Evolutionary conservation across 2,329 filamentous ascomycete species (phyloP), one percentile per base, ranked within the genome.

Genomic region (Juglanconis juglandina): DNA sequence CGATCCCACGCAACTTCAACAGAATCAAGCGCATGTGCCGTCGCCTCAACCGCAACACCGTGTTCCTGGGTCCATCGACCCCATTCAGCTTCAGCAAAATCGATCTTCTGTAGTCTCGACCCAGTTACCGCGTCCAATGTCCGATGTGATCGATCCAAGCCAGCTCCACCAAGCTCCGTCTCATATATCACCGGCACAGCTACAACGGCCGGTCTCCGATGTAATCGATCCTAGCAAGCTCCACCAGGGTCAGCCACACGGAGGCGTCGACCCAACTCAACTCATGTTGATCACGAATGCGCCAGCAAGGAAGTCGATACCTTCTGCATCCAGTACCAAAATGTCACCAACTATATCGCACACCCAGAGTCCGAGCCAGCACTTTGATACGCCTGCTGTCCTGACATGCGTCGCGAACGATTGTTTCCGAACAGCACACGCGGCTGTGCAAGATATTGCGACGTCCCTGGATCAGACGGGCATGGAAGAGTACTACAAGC

Each of bases 351-450:
- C 50, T 24, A 53, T 63, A 17, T 35, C 61, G 30, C 51, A 53
- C n/a, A 53, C 35, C n/a, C 61, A 63, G 17, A 63, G 77, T 63
- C 69, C 73, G 37, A 58, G 56, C 7, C 70, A 75, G 4, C 77
- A 79, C 8, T 70, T 79, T 8, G 83, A 85, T 59, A 81, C 80
- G 0, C 76, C 83, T 3, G 77, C 86, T 2, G 75, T 92, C 8
- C 77, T 93, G 60, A 77, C 91, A 7, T 83, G 83, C n/a, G 79
- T 92, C 13, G 89, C 89, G 2, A 89, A 94, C 67, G 89, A 94
- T 65, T 92, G 90, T 67, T 85, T 93, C 56, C 76, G 77, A 33
- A 87, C 86, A 56, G 90, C 90, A 14, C 84, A 87, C 62, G 72
- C 73, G 2, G 79, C 85, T 60, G 80, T 80, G 1, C 74, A 79